A percentile compares a stretch with the other conserved stretches of the same genome.
These are phyloP conservation scores for Drechslera avenae DNA, from an alignment of 2,329 filamentous ascomycete genomes.

Conservation along the genomic window DNA sequence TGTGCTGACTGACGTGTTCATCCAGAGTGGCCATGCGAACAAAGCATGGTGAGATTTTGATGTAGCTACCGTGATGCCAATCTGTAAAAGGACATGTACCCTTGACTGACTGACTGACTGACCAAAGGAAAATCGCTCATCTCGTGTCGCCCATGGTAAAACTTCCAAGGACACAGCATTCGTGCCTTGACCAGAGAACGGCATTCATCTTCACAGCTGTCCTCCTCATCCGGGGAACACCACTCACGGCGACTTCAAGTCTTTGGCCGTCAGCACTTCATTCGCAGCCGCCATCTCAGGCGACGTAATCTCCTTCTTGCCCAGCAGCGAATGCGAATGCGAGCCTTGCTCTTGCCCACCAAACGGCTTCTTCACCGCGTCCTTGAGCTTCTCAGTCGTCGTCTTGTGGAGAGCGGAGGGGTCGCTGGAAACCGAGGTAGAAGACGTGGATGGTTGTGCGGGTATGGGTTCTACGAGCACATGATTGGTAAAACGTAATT, in stretches of 20 bases:
- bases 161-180: no score
- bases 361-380: constrained; percentile 17
- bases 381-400: constrained; percentile 10
- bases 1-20: no score
- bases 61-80: no score
- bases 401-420: background rate
- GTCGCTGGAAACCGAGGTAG: background rate
- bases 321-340: constrained; percentile 2
- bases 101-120: no score
- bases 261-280: constrained; percentile 10
- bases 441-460: background rate
- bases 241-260: constrained; percentile 6
- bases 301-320: constrained; percentile 1
- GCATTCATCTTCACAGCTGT: no score
- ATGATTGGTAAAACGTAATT: background rate
- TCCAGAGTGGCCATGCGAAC: no score
- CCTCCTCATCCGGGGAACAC: no score
- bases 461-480: constrained; percentile 7
- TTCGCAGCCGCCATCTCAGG: constrained; percentile 14
- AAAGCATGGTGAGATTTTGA: no score
- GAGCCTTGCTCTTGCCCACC: background rate
- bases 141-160: no score
- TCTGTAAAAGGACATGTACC: no score
- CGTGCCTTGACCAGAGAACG: no score
- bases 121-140: no score